Evolutionary conservation across 2,329 filamentous ascomycete genomes (phyloP).

Genomic region (Scorias spongiosa): DNA sequence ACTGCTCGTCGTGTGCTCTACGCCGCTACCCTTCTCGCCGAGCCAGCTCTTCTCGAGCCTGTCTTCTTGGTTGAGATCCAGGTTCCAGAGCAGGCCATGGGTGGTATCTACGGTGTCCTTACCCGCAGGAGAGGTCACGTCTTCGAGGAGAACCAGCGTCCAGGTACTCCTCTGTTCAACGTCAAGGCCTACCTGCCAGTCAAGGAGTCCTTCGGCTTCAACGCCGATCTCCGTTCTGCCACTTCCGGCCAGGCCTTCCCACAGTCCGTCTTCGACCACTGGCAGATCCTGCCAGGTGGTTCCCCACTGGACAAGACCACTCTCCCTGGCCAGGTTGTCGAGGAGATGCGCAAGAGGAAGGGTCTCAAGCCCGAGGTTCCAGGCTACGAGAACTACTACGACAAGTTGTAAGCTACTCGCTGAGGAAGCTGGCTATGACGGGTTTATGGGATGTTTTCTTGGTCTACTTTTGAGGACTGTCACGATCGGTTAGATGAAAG

Average conservation of each 20-base stretch:
- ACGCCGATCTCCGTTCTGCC: constrained; percentile 82
- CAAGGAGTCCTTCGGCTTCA: constrained; percentile 98
- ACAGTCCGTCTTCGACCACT: constrained; percentile 97
- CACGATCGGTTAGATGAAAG: not conserved
- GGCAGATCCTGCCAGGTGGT: constrained; percentile 89
- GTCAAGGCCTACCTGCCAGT: constrained; percentile 96
- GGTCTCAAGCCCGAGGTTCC: constrained; percentile 95
- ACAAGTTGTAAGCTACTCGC: constrained; percentile 18
- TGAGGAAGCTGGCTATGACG: not conserved
- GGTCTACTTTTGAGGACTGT: not conserved
- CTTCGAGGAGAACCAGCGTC: constrained; percentile 95
- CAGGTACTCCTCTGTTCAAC: constrained; percentile 97
- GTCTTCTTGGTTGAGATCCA: constrained; percentile 99
- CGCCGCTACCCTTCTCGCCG: constrained; percentile 77
- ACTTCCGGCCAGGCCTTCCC: constrained; percentile 98
- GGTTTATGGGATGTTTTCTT: not conserved
- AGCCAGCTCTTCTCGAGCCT: constrained; percentile 85
- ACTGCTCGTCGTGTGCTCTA: constrained; percentile 96
- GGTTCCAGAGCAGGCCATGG: constrained; percentile 96
- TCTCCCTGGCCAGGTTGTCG: constrained; percentile 71
- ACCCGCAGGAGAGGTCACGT: constrained; percentile 97
- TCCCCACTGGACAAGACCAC: constrained; percentile 70
- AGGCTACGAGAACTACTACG: constrained; percentile 61
- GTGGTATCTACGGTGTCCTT: constrained; percentile 98
- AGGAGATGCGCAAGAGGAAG: constrained; percentile 95